These are phyloP conservation scores for Beauveria asiatica DNA, from an alignment of 2,329 filamentous ascomycete species.

Conservation along the genomic window DNA sequence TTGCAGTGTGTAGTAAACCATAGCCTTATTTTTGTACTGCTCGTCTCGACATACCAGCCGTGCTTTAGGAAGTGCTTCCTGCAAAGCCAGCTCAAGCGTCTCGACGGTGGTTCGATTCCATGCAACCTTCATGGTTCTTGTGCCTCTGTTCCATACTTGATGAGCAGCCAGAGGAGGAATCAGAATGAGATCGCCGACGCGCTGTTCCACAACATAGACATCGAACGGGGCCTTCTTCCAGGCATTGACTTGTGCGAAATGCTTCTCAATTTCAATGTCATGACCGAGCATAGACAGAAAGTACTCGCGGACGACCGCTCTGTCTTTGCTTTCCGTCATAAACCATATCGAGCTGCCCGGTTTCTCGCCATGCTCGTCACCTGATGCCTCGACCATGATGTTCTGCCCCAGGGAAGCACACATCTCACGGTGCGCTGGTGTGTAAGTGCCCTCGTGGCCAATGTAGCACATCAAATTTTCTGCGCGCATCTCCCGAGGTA, in stretches of 20 bases:
- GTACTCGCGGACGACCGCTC: conserved; percentile 84
- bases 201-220: conserved; percentile 88
- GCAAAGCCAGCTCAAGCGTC: conserved; percentile 76
- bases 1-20: conserved; percentile 76
- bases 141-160: conserved; percentile 97
- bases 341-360: conserved; percentile 94
- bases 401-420: conserved; percentile 94
- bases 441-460: conserved; percentile 94
- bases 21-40: conserved; percentile 98
- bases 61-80: conserved; percentile 81
- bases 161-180: conserved; percentile 90
- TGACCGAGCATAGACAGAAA: conserved; percentile 89
- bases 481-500: conserved; percentile 79
- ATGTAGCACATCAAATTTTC: conserved; percentile 98
- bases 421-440: conserved; percentile 93
- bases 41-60: conserved; percentile 92
- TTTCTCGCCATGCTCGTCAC: conserved; percentile 62
- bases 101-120: conserved; percentile 96
- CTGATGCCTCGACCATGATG: conserved; percentile 92
- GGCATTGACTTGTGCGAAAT: conserved; percentile 90
- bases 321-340: conserved; percentile 94
- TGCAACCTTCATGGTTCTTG: conserved; percentile 91
- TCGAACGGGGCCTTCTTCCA: conserved; percentile 94
- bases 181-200: conserved; percentile 82
- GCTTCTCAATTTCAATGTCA: conserved; percentile 92